Base-by-base conservation (phyloP, 1,139 yeast genomes). In the Yamadazyma dushanensis region DNA sequence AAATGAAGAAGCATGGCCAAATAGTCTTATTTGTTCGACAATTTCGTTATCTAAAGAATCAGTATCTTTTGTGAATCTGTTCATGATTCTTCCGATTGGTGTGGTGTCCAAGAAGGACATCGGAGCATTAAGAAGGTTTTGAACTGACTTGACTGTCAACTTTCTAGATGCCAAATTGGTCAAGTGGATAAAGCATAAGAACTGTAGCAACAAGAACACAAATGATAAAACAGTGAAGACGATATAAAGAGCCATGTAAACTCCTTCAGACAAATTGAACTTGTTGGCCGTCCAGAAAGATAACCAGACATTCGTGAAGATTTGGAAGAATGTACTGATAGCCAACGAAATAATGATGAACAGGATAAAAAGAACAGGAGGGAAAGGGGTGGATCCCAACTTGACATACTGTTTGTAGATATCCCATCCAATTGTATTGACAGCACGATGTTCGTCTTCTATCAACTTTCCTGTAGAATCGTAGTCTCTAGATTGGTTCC, bases 41-140 rank as follows among this genome's bases (percentile, higher is more conserved):
- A 82, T 62, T 54, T 83, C 89, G 53, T 83, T 84, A 57, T 88
- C 96, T 51, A 88, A 65, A 17, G 82, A 82, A 53, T 88, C 95
- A 0, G 94, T 83, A 58, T 88, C 96, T 52, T 85, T 87, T 2
- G 95, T 83, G 46, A 78, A 77, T 45, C 84, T 63, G 52, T 78
- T 78, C 49, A 78, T 54, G 22, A 78, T 73, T 55, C 83, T 63
- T 15, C 84, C 85, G 62, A 77, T 62, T 9, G 84, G 84, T 0
- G 83, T 77, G n/a, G 75, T 66, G 54, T 79, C 85, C 66, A 78
- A 70, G 48, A 70, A 78, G 27, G 74, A 55, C 81, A 78, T 76
- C 31, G 83, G 69, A 38, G 73, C 64, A 54, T 77, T 85, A 42
- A 89, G 60, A 8, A 89, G 67, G 31, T 72, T 72, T 31, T 72